These are phyloP conservation scores for Tilletia walkeri DNA, from an alignment of 1,284 basidiomycete species.

Conservation along the genomic window DNA sequence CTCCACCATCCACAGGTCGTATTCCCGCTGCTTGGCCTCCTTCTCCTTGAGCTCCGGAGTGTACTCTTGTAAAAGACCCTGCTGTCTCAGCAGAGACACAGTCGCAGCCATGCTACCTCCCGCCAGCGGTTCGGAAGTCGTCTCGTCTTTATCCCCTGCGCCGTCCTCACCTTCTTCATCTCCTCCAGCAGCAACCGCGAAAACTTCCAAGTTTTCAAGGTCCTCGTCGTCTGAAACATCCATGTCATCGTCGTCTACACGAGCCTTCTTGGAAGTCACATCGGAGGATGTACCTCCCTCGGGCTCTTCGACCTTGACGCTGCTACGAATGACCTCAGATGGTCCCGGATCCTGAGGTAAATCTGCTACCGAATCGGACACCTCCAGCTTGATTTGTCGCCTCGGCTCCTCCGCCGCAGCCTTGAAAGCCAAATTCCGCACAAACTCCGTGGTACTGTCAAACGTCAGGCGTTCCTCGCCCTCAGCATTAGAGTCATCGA, in stretches of 20 bases:
- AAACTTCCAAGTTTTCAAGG: constrained; percentile 7
- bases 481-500: constrained; percentile 2
- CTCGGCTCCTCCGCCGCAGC: constrained; percentile 60
- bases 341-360: background rate
- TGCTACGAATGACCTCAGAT: background rate
- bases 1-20: constrained; percentile 86
- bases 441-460: constrained; percentile 96
- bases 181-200: constrained; percentile 4
- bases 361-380: background rate
- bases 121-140: constrained; percentile 29
- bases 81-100: constrained; percentile 80
- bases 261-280: background rate
- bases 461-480: constrained; percentile 66
- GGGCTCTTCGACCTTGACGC: background rate
- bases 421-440: constrained; percentile 68
- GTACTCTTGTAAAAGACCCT: constrained; percentile 76
- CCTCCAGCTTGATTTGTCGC: constrained; percentile 63
- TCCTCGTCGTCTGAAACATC: constrained; percentile 6
- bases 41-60: constrained; percentile 71
- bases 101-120: constrained; percentile 74
- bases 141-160: constrained; percentile 55
- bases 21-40: constrained; percentile 76
- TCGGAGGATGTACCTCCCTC: background rate
- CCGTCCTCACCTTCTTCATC: constrained; percentile 56
- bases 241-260: constrained; percentile 1